Evolutionary conservation across 2,329 filamentous ascomycete species (phyloP).

Genomic region (Fusarium gaditjirri): DNA sequence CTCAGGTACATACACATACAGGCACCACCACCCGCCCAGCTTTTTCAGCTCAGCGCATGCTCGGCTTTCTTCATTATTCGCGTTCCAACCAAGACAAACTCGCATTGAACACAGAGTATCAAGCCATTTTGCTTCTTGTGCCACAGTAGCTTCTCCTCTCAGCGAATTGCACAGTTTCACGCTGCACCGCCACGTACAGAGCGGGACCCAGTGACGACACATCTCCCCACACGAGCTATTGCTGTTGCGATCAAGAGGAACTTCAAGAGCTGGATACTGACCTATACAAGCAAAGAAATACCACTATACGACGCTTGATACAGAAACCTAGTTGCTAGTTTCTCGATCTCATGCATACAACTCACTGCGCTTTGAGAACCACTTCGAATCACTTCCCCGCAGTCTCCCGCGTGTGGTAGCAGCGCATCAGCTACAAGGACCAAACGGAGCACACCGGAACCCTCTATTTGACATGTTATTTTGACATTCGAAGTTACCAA

Average conservation of each 20-base stretch:
- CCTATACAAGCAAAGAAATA: neutral
- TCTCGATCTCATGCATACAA: slow-evolving; percentile 16
- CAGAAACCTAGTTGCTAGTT: neutral
- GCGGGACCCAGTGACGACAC: slow-evolving; percentile 44
- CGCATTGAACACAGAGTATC: neutral
- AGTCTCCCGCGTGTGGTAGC: slow-evolving; percentile 17
- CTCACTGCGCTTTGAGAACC: slow-evolving; percentile 7
- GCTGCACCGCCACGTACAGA: slow-evolving; percentile 36
- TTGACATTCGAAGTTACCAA: slow-evolving; percentile 1
- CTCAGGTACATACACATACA: neutral
- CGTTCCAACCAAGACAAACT: neutral
- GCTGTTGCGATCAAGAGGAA: slow-evolving; percentile 14
- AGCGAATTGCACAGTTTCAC: slow-evolving; percentile 14
- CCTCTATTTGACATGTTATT: slow-evolving; percentile 21
- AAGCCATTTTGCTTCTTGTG: neutral
- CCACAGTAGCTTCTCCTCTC: neutral
- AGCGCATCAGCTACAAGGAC: slow-evolving; percentile 19
- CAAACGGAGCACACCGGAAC: neutral
- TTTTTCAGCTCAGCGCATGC: slow-evolving; percentile 31
- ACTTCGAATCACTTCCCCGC: slow-evolving; percentile 29
- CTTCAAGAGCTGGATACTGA: neutral
- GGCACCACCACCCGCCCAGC: slow-evolving; percentile 1
- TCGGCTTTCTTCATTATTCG: slow-evolving; percentile 6
- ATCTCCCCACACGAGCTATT: slow-evolving; percentile 30
- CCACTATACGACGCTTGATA: neutral